phyloP scores from a whole-genome alignment of 306 rosid genomes.

The Prinsepia uniflora region DNA sequence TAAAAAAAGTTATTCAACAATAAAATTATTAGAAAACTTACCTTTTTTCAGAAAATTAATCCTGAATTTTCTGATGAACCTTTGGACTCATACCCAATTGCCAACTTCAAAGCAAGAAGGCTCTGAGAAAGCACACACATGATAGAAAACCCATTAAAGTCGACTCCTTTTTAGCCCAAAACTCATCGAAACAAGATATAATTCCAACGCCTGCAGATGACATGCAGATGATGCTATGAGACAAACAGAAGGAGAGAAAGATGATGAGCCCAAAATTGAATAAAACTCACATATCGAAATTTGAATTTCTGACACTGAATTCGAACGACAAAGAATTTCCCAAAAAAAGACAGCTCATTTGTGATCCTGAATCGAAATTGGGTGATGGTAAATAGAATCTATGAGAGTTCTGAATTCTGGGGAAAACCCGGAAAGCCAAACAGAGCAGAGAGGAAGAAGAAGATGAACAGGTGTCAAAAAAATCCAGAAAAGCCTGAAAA shows the following conservation, averaged over 20 bases:
- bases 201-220: not conserved
- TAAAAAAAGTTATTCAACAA: not conserved
- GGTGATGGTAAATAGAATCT: conserved; percentile 4
- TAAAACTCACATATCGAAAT: not conserved
- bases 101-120: conserved; percentile 3
- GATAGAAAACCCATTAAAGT: conserved; percentile 13
- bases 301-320: not conserved
- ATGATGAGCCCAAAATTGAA: not conserved
- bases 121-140: conserved; percentile 1
- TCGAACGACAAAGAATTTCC: not conserved
- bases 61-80: not conserved
- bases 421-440: conserved; percentile 16
- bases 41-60: not conserved
- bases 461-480: not conserved
- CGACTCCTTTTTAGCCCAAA: conserved; percentile 7
- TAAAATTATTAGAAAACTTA: not conserved
- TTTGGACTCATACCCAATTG: not conserved
- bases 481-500: conserved; percentile 18
- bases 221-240: not conserved
- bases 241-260: no score
- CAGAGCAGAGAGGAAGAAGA: not conserved
- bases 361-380: not conserved
- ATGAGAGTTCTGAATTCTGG: not conserved
- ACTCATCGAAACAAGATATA: conserved; percentile 5
- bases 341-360: not conserved